Conservation (phyloP, 2,329 filamentous ascomycete species). For the Colletotrichum spaethianum region DNA sequence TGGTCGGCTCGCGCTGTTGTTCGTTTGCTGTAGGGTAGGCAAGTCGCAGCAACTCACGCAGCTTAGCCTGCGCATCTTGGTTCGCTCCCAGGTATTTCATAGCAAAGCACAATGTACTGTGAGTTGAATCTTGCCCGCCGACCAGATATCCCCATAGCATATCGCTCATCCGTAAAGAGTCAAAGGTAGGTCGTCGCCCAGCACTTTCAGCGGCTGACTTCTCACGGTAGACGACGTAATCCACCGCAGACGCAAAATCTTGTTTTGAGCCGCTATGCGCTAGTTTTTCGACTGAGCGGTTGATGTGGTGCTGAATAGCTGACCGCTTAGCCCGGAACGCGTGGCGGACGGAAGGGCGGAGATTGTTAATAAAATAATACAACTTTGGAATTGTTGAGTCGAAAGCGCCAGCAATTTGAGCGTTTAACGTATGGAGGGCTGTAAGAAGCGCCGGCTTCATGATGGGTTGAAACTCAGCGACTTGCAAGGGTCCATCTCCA, state of each 20-base stretch:
- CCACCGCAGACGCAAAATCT: conserved; percentile 1
- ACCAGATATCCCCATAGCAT: conserved; percentile 44
- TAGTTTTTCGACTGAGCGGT: not conserved
- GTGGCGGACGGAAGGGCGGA: not conserved
- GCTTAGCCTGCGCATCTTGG: conserved; percentile 44
- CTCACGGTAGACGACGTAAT: conserved; percentile 12
- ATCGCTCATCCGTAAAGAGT: conserved; percentile 3
- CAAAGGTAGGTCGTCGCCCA: not conserved
- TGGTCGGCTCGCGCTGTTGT: conserved; percentile 43
- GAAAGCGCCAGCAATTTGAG: not conserved
- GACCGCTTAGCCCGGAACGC: not conserved
- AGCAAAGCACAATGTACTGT: conserved; percentile 44
- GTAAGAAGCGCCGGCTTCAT: not conserved
- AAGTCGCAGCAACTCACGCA: conserved; percentile 46
- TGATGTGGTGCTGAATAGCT: not conserved
- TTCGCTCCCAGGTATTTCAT: conserved; percentile 47
- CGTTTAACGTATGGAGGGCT: not conserved
- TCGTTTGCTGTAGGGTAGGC: conserved; percentile 43
- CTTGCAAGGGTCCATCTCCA: not conserved
- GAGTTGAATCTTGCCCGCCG: conserved; percentile 47
- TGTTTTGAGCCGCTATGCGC: not conserved
- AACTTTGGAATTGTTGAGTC: not conserved
- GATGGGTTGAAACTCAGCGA: not conserved
- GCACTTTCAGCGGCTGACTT: not conserved
- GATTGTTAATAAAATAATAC: not conserved